These are phyloP conservation scores for Penicillium antarcticum DNA, from an alignment of 495 filamentous ascomycete species.

Conservation along the genomic window DNA sequence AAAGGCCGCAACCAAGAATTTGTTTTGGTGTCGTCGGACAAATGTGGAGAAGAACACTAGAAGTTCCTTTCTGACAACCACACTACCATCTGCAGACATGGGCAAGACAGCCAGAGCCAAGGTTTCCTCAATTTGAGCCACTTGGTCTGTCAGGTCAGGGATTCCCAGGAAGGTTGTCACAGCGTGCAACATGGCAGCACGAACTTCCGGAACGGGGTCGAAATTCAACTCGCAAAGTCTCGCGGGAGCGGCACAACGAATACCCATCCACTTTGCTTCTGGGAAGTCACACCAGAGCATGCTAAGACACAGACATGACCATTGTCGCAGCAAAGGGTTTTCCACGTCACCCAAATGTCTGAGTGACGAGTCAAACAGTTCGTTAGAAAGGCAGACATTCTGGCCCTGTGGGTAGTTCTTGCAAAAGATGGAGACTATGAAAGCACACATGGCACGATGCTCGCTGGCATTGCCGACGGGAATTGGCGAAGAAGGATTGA, in stretches of 20 bases:
- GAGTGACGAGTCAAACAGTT: constrained; percentile 81
- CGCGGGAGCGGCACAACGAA: constrained; percentile 72
- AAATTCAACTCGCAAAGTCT: constrained; percentile 75
- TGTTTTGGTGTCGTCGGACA: constrained; percentile 84
- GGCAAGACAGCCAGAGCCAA: constrained; percentile 80
- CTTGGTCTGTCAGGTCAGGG: constrained; percentile 85
- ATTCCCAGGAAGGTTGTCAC: constrained; percentile 92
- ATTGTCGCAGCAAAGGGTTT: constrained; percentile 87
- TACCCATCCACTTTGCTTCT: constrained; percentile 92
- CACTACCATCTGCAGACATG: constrained; percentile 88
- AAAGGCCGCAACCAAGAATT: constrained; percentile 87
- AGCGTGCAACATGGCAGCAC: constrained; percentile 88
- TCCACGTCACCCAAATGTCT: constrained; percentile 76
- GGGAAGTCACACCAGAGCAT: constrained; percentile 89
- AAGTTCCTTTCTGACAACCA: constrained; percentile 88
- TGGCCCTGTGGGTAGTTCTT: constrained; percentile 88
- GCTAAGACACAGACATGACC: constrained; percentile 94
- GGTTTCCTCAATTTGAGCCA: constrained; percentile 83
- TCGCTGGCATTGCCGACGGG: constrained; percentile 81
- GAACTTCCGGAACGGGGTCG: constrained; percentile 93
- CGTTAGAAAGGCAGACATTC: constrained; percentile 74
- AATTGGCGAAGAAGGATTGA: constrained; percentile 78
- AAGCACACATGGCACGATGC: constrained; percentile 98
- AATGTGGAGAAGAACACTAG: constrained; percentile 92
- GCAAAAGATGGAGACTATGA: constrained; percentile 96